Evolutionary conservation across 2,329 filamentous ascomycete species (phyloP).

Genomic region (Drechslerella stenobrocha): DNA sequence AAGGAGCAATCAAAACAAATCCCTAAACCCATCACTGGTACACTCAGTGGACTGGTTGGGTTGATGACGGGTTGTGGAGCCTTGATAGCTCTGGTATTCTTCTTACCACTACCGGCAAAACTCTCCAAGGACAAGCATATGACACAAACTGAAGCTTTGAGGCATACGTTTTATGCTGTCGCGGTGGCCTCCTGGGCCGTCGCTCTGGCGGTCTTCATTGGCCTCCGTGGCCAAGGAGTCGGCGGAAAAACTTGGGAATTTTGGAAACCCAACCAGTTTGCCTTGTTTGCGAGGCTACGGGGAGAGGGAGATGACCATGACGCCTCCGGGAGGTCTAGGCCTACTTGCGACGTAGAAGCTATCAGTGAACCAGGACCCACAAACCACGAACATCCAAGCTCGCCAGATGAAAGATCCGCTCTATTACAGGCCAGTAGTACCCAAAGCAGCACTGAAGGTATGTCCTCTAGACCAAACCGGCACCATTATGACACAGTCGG

Average conservation of each 20-base stretch:
- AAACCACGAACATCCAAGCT: background rate
- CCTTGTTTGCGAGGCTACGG: slow-evolving; percentile 7
- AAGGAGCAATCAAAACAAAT: slow-evolving; percentile 45
- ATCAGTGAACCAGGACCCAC: slow-evolving; percentile 3
- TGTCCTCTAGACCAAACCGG: slow-evolving; percentile 8
- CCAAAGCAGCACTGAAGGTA: slow-evolving; percentile 14
- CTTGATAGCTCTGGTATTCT: slow-evolving; percentile 76
- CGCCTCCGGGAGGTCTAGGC: background rate
- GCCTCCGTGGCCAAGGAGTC: slow-evolving; percentile 61
- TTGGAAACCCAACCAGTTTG: slow-evolving; percentile 20
- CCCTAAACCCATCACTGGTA: slow-evolving; percentile 59
- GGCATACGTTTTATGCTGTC: slow-evolving; percentile 85
- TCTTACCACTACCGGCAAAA: slow-evolving; percentile 81
- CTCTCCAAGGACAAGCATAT: slow-evolving; percentile 73
- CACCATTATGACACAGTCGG: slow-evolving; percentile 13
- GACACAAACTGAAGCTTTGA: slow-evolving; percentile 73
- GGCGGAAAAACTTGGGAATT: slow-evolving; percentile 36
- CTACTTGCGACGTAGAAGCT: slow-evolving; percentile 22
- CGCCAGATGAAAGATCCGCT: slow-evolving; percentile 16
- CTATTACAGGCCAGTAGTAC: slow-evolving; percentile 21
- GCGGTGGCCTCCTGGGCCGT: slow-evolving; percentile 72
- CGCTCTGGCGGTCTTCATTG: slow-evolving; percentile 74
- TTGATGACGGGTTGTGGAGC: slow-evolving; percentile 91
- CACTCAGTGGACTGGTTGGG: slow-evolving; percentile 85
- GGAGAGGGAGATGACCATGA: slow-evolving; percentile 3